Evolutionary conservation across 352 stramenopile species (phyloP).

Genomic region (Peronosclerospora sorghi): DNA sequence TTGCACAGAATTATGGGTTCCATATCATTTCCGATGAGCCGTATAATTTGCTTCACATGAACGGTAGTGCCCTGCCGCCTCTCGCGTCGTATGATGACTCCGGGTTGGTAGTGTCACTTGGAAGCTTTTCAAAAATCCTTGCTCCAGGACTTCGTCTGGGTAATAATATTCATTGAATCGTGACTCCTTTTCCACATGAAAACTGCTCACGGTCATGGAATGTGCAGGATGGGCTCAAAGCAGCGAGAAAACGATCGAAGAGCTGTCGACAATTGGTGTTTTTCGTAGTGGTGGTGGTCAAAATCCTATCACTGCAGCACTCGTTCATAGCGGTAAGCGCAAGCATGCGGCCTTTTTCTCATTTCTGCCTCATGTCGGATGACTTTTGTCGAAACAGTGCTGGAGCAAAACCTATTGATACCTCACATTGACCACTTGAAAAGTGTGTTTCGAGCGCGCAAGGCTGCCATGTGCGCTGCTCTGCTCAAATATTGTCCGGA

Average conservation of each 20-base stretch:
- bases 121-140: too few relatives aligned
- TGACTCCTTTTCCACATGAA: conserved; percentile 75
- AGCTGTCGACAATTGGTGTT: conserved; percentile 56
- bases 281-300: too few relatives aligned
- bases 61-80: conserved; percentile 33
- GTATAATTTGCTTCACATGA: too few relatives aligned
- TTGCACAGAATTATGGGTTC: too few relatives aligned
- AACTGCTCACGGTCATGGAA: too few relatives aligned
- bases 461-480: conserved; percentile 34
- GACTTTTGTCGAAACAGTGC: conserved; percentile 27
- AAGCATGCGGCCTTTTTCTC: conserved; percentile 1
- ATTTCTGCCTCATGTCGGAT: neutral
- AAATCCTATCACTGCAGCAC: conserved; percentile 79
- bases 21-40: too few relatives aligned
- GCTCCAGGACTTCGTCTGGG: too few relatives aligned
- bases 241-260: too few relatives aligned
- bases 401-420: conserved; percentile 40
- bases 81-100: conserved; percentile 53
- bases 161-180: too few relatives aligned
- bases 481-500: conserved; percentile 30
- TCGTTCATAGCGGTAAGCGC: conserved; percentile 60
- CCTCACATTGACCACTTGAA: conserved; percentile 43
- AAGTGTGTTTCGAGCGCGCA: conserved; percentile 29
- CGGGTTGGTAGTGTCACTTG: too few relatives aligned
- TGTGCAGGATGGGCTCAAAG: too few relatives aligned